These are phyloP conservation scores for Colletotrichum sp. DNA, from an alignment of 2,329 filamentous ascomycete genomes.

Conservation along the genomic window DNA sequence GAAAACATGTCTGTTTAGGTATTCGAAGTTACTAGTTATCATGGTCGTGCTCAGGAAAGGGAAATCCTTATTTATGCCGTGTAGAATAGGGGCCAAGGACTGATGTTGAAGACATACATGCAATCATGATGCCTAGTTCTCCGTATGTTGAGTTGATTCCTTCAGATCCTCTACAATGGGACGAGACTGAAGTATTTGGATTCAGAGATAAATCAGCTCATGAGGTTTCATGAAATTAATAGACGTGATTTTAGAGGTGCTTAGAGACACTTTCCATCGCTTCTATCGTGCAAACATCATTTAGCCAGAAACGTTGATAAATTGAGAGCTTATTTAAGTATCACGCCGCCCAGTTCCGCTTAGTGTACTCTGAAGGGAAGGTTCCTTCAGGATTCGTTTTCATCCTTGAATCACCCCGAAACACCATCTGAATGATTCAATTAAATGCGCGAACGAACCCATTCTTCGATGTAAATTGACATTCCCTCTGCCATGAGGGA, in stretches of 20 bases:
- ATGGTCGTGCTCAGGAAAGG: not conserved
- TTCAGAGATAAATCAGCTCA: not conserved
- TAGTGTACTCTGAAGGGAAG: not conserved
- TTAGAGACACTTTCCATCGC: not conserved
- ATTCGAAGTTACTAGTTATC: not conserved
- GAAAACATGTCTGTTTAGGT: not conserved
- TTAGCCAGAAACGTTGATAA: not conserved
- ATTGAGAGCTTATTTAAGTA: not conserved
- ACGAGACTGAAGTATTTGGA: not conserved
- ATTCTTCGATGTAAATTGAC: too few relatives aligned
- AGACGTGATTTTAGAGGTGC: not conserved
- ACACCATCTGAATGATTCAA: too few relatives aligned
- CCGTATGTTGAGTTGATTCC: not conserved
- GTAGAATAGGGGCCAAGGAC: not conserved
- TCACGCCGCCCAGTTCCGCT: too few relatives aligned
- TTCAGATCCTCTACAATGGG: not conserved
- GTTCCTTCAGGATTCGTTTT: not conserved
- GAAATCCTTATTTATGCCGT: rapidly evolving
- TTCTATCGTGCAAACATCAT: not conserved
- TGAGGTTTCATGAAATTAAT: too few relatives aligned
- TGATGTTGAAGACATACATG: not conserved
- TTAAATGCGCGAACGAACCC: too few relatives aligned
- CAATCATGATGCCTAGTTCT: not conserved
- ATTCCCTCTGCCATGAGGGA: too few relatives aligned
- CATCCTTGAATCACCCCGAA: not conserved